Conservation (phyloP, 2,329 filamentous ascomycete genomes). For the Mycocentrospora acerina region DNA sequence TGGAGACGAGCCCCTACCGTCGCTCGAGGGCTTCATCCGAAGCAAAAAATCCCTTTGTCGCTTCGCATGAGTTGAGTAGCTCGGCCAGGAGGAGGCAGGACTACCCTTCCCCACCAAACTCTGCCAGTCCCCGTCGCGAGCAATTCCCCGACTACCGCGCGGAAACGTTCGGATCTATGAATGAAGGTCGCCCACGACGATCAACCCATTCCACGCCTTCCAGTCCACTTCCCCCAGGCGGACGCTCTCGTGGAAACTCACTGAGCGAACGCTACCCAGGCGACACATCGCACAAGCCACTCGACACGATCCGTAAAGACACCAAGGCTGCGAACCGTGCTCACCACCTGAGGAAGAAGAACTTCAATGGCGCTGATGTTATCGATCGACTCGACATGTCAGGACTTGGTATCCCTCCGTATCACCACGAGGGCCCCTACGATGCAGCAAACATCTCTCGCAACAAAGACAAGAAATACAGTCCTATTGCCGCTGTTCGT, state of each 20-base stretch:
- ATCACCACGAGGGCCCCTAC: constrained; percentile 90
- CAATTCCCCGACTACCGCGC: constrained; percentile 37
- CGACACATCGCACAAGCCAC: constrained; percentile 65
- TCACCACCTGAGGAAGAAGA: constrained; percentile 65
- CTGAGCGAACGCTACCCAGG: constrained; percentile 62
- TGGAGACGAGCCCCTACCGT: constrained; percentile 49
- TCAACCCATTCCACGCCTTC: constrained; percentile 33
- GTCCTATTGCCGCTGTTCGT: constrained; percentile 75
- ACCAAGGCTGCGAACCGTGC: constrained; percentile 65
- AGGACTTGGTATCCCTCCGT: constrained; percentile 55
- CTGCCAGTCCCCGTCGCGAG: constrained; percentile 54
- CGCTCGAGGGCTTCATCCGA: constrained; percentile 34
- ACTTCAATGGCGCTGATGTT: constrained; percentile 68
- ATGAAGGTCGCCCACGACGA: constrained; percentile 33
- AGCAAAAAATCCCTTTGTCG: constrained; percentile 24
- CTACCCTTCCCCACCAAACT: constrained; percentile 56
- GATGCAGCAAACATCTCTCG: constrained; percentile 77
- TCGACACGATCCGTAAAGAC: constrained; percentile 66
- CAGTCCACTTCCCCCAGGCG: constrained; percentile 23
- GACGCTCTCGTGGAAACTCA: constrained; percentile 51
- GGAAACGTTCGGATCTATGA: constrained; percentile 33
- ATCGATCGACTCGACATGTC: constrained; percentile 78
- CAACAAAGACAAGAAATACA: constrained; percentile 63
- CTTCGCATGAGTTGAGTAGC: constrained; percentile 17
- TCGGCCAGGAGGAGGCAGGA: constrained; percentile 31